Conservation (phyloP, 768 basidiomycete genomes). For the Austroboletus eburneus region DNA sequence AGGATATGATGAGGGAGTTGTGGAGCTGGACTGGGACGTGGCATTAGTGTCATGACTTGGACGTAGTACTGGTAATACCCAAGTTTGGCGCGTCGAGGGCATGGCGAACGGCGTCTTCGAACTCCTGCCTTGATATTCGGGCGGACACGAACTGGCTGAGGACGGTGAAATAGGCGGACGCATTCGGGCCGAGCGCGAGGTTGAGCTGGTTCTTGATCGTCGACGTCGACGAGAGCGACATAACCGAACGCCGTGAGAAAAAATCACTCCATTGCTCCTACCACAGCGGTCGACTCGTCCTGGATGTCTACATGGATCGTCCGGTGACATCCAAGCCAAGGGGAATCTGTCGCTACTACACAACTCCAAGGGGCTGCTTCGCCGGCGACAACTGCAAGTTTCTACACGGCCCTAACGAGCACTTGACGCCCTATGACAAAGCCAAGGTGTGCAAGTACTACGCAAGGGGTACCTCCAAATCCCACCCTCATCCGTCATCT, state of each 20-base stretch:
- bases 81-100: constrained; percentile 58
- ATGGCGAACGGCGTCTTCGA: constrained; percentile 65
- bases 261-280: neutral
- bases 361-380: constrained; percentile 62
- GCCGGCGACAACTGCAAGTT: constrained; percentile 72
- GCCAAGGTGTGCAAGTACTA: constrained; percentile 67
- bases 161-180: constrained; percentile 55
- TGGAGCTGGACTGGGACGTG: constrained; percentile 62
- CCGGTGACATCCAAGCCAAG: constrained; percentile 68
- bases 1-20: constrained; percentile 78
- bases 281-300: neutral
- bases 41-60: constrained; percentile 3
- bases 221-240: constrained; percentile 75
- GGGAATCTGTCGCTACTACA: constrained; percentile 68
- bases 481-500: neutral
- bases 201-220: constrained; percentile 68
- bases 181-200: constrained; percentile 56
- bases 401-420: constrained; percentile 52
- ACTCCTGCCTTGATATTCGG: constrained; percentile 66
- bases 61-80: constrained; percentile 32
- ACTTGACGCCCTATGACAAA: constrained; percentile 66
- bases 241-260: constrained; percentile 29
- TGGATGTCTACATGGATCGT: constrained; percentile 39
- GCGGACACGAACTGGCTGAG: constrained; percentile 68
- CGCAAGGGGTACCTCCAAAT: constrained; percentile 43